Percentiles rank a stretch among this genome's conserved stretches.
Evolutionary conservation across 768 basidiomycete species (phyloP).

Genomic region (Mrakia frigida): DNA sequence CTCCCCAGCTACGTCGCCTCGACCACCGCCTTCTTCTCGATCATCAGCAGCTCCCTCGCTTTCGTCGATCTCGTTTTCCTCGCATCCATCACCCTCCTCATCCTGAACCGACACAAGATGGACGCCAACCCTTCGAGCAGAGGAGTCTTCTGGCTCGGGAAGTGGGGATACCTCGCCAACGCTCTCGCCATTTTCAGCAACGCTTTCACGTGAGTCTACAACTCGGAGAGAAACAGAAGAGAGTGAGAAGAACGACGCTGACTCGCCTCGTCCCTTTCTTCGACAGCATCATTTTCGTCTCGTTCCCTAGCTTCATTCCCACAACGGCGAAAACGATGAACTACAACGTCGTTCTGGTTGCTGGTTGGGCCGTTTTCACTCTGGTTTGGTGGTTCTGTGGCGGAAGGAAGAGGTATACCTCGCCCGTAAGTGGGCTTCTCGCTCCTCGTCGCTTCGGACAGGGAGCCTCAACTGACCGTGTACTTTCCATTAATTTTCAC

Average conservation of each 20-base stretch:
- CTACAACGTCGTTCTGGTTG: background rate
- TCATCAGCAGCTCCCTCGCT: background rate
- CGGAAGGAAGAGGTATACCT: background rate
- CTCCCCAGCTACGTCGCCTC: background rate
- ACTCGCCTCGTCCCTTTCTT: background rate
- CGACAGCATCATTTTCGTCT: background rate
- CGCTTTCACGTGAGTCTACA: background rate
- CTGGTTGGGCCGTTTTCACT: background rate
- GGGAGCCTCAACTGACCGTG: background rate
- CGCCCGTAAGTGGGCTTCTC: background rate
- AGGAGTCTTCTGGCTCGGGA: background rate
- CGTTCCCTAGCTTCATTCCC: background rate
- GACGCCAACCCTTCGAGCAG: background rate
- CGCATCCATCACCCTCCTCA: background rate
- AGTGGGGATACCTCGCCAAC: background rate
- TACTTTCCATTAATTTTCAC: background rate
- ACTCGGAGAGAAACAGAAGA: too few species aligned
- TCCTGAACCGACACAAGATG: slow-evolving; percentile 4
- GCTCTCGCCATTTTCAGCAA: background rate
- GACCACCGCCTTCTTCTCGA: background rate
- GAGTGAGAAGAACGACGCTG: background rate
- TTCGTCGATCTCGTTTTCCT: background rate
- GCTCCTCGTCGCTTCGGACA: background rate
- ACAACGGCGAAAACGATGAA: background rate
- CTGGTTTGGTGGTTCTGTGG: background rate